These are phyloP conservation scores for Rhodamnia rubescens DNA, from an alignment of 345 rosid species.

Conservation along the genomic window DNA sequence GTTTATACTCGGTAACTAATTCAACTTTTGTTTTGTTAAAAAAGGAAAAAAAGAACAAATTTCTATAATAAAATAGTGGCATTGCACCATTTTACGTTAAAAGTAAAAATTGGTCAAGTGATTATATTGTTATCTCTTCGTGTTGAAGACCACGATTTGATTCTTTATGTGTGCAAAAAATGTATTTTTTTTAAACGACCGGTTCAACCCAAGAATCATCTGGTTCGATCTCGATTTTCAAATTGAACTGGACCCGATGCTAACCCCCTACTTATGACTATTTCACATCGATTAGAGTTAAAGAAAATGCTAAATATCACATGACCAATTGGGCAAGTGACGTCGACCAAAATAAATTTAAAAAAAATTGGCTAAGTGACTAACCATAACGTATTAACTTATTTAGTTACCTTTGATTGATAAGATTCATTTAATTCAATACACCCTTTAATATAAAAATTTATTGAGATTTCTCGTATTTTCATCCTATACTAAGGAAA, in stretches of 20 bases:
- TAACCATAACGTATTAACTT: too few species aligned
- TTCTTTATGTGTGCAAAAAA: background rate
- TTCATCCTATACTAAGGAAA: background rate
- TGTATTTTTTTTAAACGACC: background rate
- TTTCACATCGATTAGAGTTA: too few species aligned
- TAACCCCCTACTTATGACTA: background rate
- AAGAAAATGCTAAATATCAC: too few species aligned
- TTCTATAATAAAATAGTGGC: background rate
- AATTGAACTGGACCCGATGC: background rate
- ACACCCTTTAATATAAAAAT: background rate
- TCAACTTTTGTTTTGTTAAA: background rate
- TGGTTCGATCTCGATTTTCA: background rate
- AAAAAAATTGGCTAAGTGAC: too few species aligned
- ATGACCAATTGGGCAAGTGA: too few species aligned
- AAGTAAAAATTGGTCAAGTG: background rate
- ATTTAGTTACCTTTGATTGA: background rate
- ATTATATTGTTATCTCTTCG: background rate
- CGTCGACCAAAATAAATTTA: too few species aligned
- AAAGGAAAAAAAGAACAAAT: background rate
- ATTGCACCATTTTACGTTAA: background rate
- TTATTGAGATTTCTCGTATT: background rate
- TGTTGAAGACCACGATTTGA: background rate
- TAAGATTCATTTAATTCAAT: background rate
- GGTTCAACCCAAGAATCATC: rapidly evolving
- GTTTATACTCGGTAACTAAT: background rate